These are phyloP conservation scores for Globisporangium recalcitrans DNA, from an alignment of 352 stramenopile species.

Conservation along the genomic window DNA sequence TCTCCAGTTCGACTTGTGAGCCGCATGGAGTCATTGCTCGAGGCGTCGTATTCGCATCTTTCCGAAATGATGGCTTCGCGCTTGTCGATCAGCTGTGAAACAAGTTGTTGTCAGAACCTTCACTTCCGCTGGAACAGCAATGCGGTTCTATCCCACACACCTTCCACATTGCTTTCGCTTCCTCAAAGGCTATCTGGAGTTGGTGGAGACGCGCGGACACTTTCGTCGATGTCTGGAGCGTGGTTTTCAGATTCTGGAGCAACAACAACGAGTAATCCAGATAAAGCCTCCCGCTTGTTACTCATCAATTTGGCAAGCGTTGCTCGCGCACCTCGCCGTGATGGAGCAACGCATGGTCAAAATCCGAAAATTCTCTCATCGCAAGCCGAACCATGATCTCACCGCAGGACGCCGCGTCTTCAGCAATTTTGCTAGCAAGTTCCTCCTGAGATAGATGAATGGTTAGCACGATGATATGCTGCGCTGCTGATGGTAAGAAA, in stretches of 20 bases:
- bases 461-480: too few species aligned
- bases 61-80: conserved; percentile 40
- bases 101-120: background rate
- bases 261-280: background rate
- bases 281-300: background rate
- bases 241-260: conserved; percentile 22
- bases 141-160: background rate
- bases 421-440: conserved; percentile 5
- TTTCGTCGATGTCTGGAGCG: conserved; percentile 27
- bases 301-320: background rate
- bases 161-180: conserved; percentile 11
- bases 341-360: conserved; percentile 16
- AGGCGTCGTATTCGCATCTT: conserved; percentile 28
- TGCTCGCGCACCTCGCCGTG: conserved; percentile 7
- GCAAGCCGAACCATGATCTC: conserved; percentile 13
- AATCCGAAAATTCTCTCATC: conserved; percentile 14
- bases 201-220: conserved; percentile 31
- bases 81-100: conserved; percentile 32
- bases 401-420: conserved; percentile 6
- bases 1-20: conserved; percentile 20
- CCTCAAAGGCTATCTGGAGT: conserved; percentile 24
- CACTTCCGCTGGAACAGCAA: too few species aligned
- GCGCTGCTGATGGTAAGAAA: too few species aligned
- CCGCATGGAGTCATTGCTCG: conserved; percentile 13
- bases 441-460: conserved; percentile 7